Conservation (phyloP, 306 rosid genomes). For the Hylodesmum podocarpum region DNA sequence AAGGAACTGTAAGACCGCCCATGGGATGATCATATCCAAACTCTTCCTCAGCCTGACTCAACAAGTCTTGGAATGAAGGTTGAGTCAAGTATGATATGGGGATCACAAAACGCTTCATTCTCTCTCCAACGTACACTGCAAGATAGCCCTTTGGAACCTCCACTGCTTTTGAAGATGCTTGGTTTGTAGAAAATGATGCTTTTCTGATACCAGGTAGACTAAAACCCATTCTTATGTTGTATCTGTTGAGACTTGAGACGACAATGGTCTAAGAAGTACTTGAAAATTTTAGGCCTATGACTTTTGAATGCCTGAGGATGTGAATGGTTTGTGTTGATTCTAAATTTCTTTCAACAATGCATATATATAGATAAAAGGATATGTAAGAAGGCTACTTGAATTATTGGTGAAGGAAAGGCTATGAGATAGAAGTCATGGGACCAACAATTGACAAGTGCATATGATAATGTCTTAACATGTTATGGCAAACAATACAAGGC, state of each 20-base stretch:
- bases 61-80: constrained; percentile 41
- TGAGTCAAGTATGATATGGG: constrained; percentile 46
- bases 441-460: not conserved
- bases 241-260: not conserved
- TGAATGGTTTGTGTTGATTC: constrained; percentile 20
- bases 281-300: not conserved
- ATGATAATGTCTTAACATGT: no score
- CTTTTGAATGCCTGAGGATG: not conserved
- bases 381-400: not conserved
- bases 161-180: constrained; percentile 14
- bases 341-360: not conserved
- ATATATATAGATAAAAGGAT: constrained; percentile 37
- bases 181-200: no score
- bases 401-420: not conserved
- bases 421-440: not conserved
- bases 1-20: constrained; percentile 51
- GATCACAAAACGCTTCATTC: constrained; percentile 42
- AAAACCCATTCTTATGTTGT: constrained; percentile 29
- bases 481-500: no score
- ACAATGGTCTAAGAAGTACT: not conserved
- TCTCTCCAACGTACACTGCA: constrained; percentile 49
- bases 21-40: constrained; percentile 49
- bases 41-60: constrained; percentile 36
- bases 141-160: constrained; percentile 47
- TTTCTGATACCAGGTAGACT: constrained; percentile 26